Base-by-base conservation (phyloP, 805 yeast genomes). In the Cyberlindnera petersonii region DNA sequence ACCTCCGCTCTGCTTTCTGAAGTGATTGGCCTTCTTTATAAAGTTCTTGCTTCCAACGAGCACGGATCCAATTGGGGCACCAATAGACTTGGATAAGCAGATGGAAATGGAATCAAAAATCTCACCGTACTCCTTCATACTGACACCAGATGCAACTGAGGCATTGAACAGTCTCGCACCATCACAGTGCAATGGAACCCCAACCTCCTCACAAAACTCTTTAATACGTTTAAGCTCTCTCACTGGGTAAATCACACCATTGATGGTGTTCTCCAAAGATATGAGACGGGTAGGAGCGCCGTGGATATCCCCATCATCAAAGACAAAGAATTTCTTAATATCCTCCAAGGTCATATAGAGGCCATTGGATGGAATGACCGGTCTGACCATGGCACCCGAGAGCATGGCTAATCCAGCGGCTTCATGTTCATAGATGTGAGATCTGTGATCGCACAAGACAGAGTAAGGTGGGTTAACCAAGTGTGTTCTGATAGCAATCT, bases 131-230 rank as follows among this genome's bases (percentile, higher is more conserved):
- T 86, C 85, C 16, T 61, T 64, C 38, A 89, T 63, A 9, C 86
- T 62, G 11, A 50, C 37, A 2, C 56, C 59, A 6, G 86, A 72
- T 22, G 74, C 89, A 9, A 74, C 83, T 26, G 78, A 69, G 8
- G 96, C 96, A 56, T 89, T 87, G 89, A 94, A 88, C 35, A 89
- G 64, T 52, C 98, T 74, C n/a, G 97, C 98, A 46, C 97, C 98
- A 59, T 89, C 98, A 52, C 88, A 76, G 55, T 91, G 97, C 49
- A 88, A 60, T 40, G 67, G 71, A 39, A 86, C 63, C 39, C 68
- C 69, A 49, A 79, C 69, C 21, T 65, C 72, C 37, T 70, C 68
- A 47, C 91, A 86, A 72, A 85, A 89, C 29, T 64, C 71, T 30
- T 82, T 72, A 51, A 89, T 89, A 40, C 76, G 74, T 42, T 66